Percentiles rank a stretch among this genome's conserved stretches.
Conservation (phyloP, 495 filamentous ascomycete genomes). For the Achaetomiella virescens region DNA sequence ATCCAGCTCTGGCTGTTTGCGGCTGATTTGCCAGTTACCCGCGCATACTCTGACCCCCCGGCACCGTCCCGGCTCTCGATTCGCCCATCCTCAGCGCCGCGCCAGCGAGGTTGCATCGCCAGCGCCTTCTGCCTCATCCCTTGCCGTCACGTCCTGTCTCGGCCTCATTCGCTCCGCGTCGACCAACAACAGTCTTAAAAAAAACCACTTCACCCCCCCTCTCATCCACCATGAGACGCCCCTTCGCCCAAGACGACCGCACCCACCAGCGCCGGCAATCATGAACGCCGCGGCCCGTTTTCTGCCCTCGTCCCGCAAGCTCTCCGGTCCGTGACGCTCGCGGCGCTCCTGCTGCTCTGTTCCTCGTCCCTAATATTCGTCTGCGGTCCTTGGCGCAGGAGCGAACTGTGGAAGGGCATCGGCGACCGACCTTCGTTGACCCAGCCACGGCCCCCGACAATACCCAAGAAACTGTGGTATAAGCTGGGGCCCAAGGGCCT, state of each 20-base stretch:
- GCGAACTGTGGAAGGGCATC: background rate
- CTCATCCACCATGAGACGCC: background rate
- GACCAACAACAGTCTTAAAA: too few species aligned
- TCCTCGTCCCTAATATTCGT: background rate
- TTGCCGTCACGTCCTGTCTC: background rate
- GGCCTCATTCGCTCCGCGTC: too few species aligned
- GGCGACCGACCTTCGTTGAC: background rate
- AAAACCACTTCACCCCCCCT: too few species aligned
- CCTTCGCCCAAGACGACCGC: background rate
- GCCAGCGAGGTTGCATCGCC: too few species aligned
- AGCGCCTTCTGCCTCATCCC: too few species aligned
- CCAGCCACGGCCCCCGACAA: background rate
- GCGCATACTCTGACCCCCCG: too few species aligned
- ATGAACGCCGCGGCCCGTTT: background rate
- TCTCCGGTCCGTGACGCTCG: background rate
- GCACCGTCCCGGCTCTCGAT: too few species aligned
- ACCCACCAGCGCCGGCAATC: background rate
- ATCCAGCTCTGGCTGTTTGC: too few species aligned
- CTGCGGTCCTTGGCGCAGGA: background rate
- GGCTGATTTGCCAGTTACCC: too few species aligned
- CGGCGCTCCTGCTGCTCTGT: background rate
- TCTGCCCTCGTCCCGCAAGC: background rate
- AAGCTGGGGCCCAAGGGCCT: conserved; percentile 12
- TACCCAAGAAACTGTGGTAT: conserved; percentile 14
- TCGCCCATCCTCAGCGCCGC: too few species aligned